Conservation (phyloP, 2,329 filamentous ascomycete species). For the Rugonectria rugulosa region DNA sequence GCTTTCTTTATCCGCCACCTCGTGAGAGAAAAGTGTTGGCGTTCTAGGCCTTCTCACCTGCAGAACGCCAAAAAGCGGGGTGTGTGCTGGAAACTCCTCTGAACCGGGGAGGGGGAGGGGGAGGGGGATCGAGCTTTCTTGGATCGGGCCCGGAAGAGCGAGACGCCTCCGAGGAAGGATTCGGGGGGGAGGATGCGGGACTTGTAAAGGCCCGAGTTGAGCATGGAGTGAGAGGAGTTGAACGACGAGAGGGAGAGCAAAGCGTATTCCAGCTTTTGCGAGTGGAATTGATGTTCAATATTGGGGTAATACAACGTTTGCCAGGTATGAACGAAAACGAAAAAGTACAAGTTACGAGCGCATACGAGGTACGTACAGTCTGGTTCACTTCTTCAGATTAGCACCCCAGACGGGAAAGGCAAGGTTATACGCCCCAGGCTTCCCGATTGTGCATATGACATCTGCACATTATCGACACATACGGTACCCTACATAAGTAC, state of each 20-base stretch:
- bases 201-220: not conserved
- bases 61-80: conserved; percentile 20
- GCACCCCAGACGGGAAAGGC: too few relatives aligned
- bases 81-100: conserved; percentile 9
- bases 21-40: conserved; percentile 12
- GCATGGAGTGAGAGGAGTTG: not conserved
- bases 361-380: too few relatives aligned
- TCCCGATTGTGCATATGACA: conserved; percentile 15
- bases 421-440: not conserved
- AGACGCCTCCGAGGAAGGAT: conserved; percentile 8
- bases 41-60: conserved; percentile 5
- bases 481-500: too few relatives aligned
- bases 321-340: too few relatives aligned
- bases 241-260: not conserved
- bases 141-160: conserved; percentile 11
- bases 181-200: too few relatives aligned
- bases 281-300: too few relatives aligned
- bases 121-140: conserved; percentile 8
- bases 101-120: too few relatives aligned
- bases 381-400: too few relatives aligned
- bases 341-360: too few relatives aligned
- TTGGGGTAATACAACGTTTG: too few relatives aligned
- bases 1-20: too few relatives aligned
- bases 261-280: too few relatives aligned
- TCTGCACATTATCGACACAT: not conserved